These are phyloP conservation scores for Nicotiana knightiana DNA, from an alignment of 257 asterid species.

Conservation along the genomic window DNA sequence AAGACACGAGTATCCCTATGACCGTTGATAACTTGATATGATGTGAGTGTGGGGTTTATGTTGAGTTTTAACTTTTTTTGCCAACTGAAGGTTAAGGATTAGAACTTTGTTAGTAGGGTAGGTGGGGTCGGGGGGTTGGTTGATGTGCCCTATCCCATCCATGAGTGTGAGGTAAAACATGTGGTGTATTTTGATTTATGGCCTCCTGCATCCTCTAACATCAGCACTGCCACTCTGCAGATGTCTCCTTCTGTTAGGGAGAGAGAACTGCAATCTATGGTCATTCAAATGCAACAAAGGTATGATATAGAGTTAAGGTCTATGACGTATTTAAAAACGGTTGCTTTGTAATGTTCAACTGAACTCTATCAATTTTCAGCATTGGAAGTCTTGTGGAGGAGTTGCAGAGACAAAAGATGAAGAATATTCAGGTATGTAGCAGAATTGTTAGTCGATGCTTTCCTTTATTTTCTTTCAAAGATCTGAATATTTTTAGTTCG, in stretches of 20 bases:
- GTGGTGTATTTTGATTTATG: not conserved
- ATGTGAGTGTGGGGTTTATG: not conserved
- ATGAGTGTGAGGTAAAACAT: not conserved
- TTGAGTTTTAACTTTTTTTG: not conserved
- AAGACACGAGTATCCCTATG: not conserved
- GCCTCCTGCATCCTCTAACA: not conserved
- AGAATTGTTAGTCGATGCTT: not conserved
- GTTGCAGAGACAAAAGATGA: slow-evolving; percentile 65
- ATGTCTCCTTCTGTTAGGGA: slow-evolving; percentile 41
- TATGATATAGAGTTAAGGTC: slow-evolving; percentile 15
- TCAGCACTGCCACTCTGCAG: slow-evolving; percentile 27
- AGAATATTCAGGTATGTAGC: slow-evolving; percentile 59
- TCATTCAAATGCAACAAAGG: slow-evolving; percentile 90
- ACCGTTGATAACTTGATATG: not conserved
- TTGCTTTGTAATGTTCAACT: slow-evolving; percentile 14
- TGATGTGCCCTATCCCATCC: not conserved
- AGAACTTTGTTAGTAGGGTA: not conserved
- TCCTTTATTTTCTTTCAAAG: not conserved
- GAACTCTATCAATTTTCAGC: slow-evolving; percentile 39
- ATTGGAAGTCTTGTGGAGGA: slow-evolving; percentile 79
- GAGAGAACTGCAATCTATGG: slow-evolving; percentile 70
- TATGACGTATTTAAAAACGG: not conserved
- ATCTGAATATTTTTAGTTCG: not conserved
- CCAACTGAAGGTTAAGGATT: not conserved
- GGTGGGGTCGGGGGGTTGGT: not conserved